phyloP scores from a whole-genome alignment of 2,329 filamentous ascomycete species.

The Colletotrichum simmondsii region DNA sequence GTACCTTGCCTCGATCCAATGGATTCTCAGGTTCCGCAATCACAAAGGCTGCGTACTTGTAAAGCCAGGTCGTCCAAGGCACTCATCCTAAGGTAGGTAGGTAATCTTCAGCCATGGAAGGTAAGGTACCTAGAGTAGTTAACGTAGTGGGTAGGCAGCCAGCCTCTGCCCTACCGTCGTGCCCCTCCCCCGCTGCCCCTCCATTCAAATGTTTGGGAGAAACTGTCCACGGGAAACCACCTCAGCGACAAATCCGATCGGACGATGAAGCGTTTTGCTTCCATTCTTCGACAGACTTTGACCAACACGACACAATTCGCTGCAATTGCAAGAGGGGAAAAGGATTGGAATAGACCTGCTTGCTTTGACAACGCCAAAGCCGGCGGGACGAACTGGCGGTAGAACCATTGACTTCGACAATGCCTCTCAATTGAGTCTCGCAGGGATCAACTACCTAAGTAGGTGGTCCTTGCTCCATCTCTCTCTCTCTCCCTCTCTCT shows the following conservation, averaged over 20 bases:
- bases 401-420: not conserved
- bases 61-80: not conserved
- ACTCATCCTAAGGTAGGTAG: not conserved
- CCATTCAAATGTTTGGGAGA: not conserved
- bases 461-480: not conserved
- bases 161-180: not conserved
- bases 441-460: not conserved
- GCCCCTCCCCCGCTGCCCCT: slow-evolving; percentile 18
- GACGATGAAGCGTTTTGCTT: not conserved
- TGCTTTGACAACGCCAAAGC: not conserved
- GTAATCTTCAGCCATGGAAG: not conserved
- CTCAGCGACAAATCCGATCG: too few species aligned
- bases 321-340: not conserved
- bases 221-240: too few species aligned
- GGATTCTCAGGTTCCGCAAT: not conserved
- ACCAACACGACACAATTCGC: not conserved
- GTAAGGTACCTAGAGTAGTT: not conserved
- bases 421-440: slow-evolving; percentile 4
- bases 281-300: not conserved
- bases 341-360: not conserved
- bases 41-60: not conserved
- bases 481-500: too few species aligned
- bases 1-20: not conserved
- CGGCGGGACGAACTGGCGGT: not conserved
- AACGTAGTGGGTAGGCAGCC: not conserved